phyloP scores from a whole-genome alignment of 2,329 filamentous ascomycete genomes.

The Stagonosporopsis cucurbitacearum region DNA sequence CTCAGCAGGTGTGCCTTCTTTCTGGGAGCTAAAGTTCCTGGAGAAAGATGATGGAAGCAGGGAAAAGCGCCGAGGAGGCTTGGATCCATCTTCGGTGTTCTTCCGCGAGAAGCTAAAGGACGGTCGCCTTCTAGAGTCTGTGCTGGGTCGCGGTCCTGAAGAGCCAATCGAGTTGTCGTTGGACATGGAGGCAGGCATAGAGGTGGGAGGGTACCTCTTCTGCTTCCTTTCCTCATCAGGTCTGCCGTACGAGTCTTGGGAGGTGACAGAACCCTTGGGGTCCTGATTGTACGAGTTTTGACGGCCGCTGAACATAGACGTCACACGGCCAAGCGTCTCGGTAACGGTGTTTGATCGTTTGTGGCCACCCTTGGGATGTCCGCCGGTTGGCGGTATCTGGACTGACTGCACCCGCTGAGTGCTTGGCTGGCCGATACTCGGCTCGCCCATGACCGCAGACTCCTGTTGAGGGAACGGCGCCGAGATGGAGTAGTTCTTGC shows the following conservation, averaged over 20 bases:
- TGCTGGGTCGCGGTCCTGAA: constrained; percentile 52
- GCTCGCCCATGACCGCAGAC: constrained; percentile 39
- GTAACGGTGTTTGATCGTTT: constrained; percentile 70
- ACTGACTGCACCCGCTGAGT: constrained; percentile 61
- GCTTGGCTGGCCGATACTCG: constrained; percentile 66
- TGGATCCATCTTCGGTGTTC: constrained; percentile 49
- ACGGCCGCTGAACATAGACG: constrained; percentile 76
- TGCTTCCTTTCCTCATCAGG: constrained; percentile 60
- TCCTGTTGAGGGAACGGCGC: constrained; percentile 65
- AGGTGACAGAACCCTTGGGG: constrained; percentile 38
- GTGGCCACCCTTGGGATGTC: constrained; percentile 55
- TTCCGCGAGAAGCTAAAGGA: constrained; percentile 59
- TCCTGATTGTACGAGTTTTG: constrained; percentile 42
- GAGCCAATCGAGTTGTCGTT: constrained; percentile 59
- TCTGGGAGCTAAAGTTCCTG: constrained; percentile 51
- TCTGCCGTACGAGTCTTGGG: constrained; percentile 58
- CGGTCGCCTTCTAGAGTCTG: constrained; percentile 56
- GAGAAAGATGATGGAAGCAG: constrained; percentile 59
- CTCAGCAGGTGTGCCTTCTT: constrained; percentile 45
- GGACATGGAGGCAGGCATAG: constrained; percentile 78
- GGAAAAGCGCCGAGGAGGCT: constrained; percentile 56
- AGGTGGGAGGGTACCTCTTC: constrained; percentile 85
- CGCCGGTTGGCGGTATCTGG: constrained; percentile 44
- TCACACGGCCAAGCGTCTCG: constrained; percentile 81
- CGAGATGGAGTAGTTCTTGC: constrained; percentile 75